Base-by-base conservation (phyloP, 2,329 filamentous ascomycete genomes). In the Colletotrichum nymphaeae region DNA sequence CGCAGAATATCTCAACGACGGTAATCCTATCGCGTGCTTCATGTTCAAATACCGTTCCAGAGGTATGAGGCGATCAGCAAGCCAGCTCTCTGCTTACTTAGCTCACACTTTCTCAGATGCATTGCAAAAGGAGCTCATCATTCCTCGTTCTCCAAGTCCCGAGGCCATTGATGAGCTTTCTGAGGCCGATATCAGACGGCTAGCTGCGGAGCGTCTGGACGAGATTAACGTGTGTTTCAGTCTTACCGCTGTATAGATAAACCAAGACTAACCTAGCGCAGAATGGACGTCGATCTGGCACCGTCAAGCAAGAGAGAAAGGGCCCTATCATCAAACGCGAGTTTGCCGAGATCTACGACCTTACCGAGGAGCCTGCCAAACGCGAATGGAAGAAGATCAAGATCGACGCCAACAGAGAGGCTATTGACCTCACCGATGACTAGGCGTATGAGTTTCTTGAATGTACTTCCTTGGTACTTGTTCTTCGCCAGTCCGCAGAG, bases 41-140 rank as follows among this genome's bases (percentile, higher is more conserved):
- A 74, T 30, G 42, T 79, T 80, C 71, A 77, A 77, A 30, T 80
- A 80, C 52, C 73, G 78, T 14, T 78, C 75, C 24, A 64, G 68
- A 35, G 72, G 78, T 78, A 70, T 22, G 75, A 35, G 32, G 32
- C 32, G 11, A 49, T 49, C 6, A 1, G 19, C 42, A 22, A 7
- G 30, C 16, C 14, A 2, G 37, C 11, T 6, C 11, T 52, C 4
- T 1, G 1, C 12, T 5, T 2, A 14, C 19, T 7, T 5, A 8
- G 9, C 19, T 1, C 6, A 12, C 7, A 19, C 37, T 24, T 42
- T 7, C 12, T 6, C 11, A 78, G 77, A 75, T 35, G 75, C 77
- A 16, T 74, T 79, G 6, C 67, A 76, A 46, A 58, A 63, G 14
- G 75, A 78, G 49, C 58, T 74, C 16, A 49, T 78, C 26, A 72